A percentile compares a stretch with the other conserved stretches of the same genome.
These are phyloP conservation scores for Fraxinus anomala DNA, from an alignment of 257 asterid genomes.

Conservation along the genomic window DNA sequence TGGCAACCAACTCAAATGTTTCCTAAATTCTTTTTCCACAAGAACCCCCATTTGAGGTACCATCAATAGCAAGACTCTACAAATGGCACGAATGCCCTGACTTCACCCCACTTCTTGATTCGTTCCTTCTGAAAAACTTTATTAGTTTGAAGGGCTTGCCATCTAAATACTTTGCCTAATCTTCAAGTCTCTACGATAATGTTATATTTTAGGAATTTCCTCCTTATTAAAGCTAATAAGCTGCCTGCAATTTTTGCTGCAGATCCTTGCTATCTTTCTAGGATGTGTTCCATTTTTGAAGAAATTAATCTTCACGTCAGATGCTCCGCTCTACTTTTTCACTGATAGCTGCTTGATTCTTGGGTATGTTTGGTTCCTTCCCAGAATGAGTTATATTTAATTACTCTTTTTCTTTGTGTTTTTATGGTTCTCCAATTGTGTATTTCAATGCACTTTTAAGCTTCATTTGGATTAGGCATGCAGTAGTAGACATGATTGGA, in stretches of 20 bases:
- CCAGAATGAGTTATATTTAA: conserved; percentile 21
- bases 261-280: conserved; percentile 79
- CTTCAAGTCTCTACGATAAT: background rate
- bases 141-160: background rate
- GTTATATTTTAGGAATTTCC: background rate
- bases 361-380: conserved; percentile 62
- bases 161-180: conserved; percentile 5
- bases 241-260: conserved; percentile 31
- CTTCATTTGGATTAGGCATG: background rate
- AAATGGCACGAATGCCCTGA: no score
- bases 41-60: no score
- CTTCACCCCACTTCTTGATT: no score
- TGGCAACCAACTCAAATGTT: conserved; percentile 1
- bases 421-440: conserved; percentile 2
- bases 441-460: background rate
- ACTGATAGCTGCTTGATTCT: conserved; percentile 98
- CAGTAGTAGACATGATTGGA: background rate
- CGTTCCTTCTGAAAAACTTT: no score
- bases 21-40: no score
- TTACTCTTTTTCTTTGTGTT: conserved; percentile 18
- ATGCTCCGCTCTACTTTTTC: conserved; percentile 94
- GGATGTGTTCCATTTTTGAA: conserved; percentile 89
- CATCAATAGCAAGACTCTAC: no score
- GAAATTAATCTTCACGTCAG: conserved; percentile 73
- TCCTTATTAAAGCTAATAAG: conserved; percentile 18